Evolutionary conservation across 2,329 filamentous ascomycete genomes (phyloP), one percentile per base, ranked within the genome.

Genomic region (Lachnellula subtilissima): DNA sequence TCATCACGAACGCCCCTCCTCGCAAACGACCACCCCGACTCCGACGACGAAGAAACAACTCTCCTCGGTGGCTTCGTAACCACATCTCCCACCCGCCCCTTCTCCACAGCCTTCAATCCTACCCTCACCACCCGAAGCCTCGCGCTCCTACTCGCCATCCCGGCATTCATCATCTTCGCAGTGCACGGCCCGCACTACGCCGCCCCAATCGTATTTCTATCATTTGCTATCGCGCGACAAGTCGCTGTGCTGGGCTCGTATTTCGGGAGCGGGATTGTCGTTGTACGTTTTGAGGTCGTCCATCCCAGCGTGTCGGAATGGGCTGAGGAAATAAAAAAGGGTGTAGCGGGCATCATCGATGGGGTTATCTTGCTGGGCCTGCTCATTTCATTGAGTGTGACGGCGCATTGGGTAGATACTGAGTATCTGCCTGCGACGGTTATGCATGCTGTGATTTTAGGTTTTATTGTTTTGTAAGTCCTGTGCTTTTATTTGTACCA

Each of bases 81-180:
- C 28, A 56, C 55, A n/a, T 55, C 57, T 5, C 57, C 60, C 17
- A 40, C 50, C 9, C 59, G 56, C 11, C 61, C 61, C n/a, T 62
- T 57, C 50, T 19, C 53, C 4, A 62, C 60, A n/a, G 58, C 35
- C 47, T 53, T 61, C 52, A 47, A 57, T 25, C 60, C 61, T 17
- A 62, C 58, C 15, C 37, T 62, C 17, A 40, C 36, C 45, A 14
- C 42, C 1, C 60, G 62, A 2, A 28, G 19, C 50, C 42, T 61
- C 15, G 51, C 51, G 17, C 50, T 62, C 37, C 15, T 59, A 49
- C 58, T 62, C 49, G 48, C 54, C n/a, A 19, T 62, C 19, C 58
- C 62, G n/a, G 46, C 56, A 4, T 62, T 60, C 32, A 59, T 62
- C n/a, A 57, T 64, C 53, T 60, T 64, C 53, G 43, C 57, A 15